Conservation (phyloP, 495 filamentous ascomycete species). For the Talaromyces proteolyticus region DNA sequence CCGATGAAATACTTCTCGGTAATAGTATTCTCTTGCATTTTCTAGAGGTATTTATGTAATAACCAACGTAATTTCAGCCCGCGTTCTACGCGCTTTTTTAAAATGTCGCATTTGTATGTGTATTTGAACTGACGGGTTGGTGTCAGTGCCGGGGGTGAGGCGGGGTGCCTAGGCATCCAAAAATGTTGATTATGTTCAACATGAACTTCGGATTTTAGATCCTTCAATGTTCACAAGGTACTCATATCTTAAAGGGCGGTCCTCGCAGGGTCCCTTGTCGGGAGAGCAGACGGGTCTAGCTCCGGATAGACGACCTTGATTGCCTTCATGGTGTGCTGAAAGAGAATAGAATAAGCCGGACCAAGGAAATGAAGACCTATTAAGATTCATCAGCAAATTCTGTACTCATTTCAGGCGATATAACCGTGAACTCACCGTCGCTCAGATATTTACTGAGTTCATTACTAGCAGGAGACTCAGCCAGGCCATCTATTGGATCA, state of each 20-base stretch:
- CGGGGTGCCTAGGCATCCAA: too few relatives aligned
- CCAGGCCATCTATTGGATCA: neutral
- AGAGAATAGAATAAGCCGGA: neutral
- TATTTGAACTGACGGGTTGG: too few relatives aligned
- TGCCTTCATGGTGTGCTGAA: neutral
- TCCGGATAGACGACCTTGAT: neutral
- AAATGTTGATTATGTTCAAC: too few relatives aligned
- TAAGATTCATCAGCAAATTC: neutral
- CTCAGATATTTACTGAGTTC: neutral
- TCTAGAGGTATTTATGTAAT: neutral
- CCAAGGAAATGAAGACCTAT: neutral
- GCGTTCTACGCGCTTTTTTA: neutral
- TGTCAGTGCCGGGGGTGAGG: too few relatives aligned
- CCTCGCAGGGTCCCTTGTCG: too few relatives aligned
- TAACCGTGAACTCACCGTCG: neutral
- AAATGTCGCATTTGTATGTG: too few relatives aligned
- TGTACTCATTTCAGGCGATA: neutral
- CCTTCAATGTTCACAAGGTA: too few relatives aligned
- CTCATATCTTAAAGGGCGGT: too few relatives aligned
- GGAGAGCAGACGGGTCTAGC: too few relatives aligned
- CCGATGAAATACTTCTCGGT: neutral
- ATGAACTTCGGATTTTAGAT: too few relatives aligned
- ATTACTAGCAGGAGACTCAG: neutral
- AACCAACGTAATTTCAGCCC: neutral
- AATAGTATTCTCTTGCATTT: neutral